Conservation (phyloP, 805 yeast species). For the Metschnikowia drakensbergensis region DNA sequence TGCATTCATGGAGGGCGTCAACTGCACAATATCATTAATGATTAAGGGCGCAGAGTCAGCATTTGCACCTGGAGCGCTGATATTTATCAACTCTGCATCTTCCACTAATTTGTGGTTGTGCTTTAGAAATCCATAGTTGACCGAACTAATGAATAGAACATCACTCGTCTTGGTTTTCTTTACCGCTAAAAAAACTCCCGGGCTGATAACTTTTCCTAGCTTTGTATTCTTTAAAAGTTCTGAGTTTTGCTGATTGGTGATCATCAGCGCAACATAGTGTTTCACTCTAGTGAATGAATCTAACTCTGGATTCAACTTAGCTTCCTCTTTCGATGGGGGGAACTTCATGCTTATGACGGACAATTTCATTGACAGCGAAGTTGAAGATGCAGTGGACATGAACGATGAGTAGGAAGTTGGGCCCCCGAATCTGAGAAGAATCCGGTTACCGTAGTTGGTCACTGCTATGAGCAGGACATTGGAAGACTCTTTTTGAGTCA, state of each 20-base stretch:
- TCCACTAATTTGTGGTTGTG: conserved; percentile 69
- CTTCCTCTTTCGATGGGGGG: conserved; percentile 56
- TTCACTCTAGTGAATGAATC: conserved; percentile 41
- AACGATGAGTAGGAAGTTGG: conserved; percentile 24
- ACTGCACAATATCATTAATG: conserved; percentile 69
- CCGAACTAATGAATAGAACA: conserved; percentile 67
- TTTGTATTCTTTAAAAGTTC: conserved; percentile 58
- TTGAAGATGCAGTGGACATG: conserved; percentile 21
- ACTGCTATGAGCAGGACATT: conserved; percentile 73
- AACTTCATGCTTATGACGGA: conserved; percentile 50
- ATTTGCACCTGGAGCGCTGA: conserved; percentile 18
- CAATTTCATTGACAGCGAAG: conserved; percentile 30
- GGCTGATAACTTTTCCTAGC: conserved; percentile 63
- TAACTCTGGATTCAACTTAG: conserved; percentile 37
- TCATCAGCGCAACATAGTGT: conserved; percentile 38
- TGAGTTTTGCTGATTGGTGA: conserved; percentile 43
- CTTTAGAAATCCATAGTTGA: conserved; percentile 82
- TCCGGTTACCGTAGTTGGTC: conserved; percentile 79
- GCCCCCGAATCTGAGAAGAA: conserved; percentile 54
- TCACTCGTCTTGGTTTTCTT: conserved; percentile 43
- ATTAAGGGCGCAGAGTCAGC: conserved; percentile 24
- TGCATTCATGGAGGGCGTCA: conserved; percentile 69
- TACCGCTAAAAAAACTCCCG: conserved; percentile 81
- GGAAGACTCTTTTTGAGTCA: conserved; percentile 59
- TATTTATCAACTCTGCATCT: conserved; percentile 67